A percentile compares a stretch with the other conserved stretches of the same genome.
Conservation (phyloP, 108 stramenopile species). For the Parietichytrium sp. region DNA sequence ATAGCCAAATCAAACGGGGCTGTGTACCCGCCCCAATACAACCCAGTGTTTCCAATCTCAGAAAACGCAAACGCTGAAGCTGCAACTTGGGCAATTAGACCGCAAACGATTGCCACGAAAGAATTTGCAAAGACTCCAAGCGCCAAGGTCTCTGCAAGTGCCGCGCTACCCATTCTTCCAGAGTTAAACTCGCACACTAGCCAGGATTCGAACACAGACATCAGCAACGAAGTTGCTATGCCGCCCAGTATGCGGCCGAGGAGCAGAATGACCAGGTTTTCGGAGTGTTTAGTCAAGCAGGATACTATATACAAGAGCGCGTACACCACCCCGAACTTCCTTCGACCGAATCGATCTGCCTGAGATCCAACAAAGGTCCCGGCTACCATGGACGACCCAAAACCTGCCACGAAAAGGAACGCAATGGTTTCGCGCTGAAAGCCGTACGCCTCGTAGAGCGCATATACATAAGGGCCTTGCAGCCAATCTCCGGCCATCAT, state of each 20-base stretch:
- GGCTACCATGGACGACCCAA: slow-evolving; percentile 81
- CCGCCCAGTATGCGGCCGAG: slow-evolving; percentile 86
- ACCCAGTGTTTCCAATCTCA: too few species aligned
- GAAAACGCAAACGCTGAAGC: too few species aligned
- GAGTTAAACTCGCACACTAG: slow-evolving; percentile 86
- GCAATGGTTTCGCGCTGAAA: slow-evolving; percentile 75
- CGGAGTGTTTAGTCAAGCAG: slow-evolving; percentile 79
- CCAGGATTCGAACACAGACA: slow-evolving; percentile 86
- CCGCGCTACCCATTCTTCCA: slow-evolving; percentile 78
- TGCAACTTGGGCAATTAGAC: slow-evolving; percentile 84
- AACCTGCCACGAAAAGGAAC: slow-evolving; percentile 94
- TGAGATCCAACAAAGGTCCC: slow-evolving; percentile 88
- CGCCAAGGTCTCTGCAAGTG: slow-evolving; percentile 81
- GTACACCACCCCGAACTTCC: slow-evolving; percentile 81
- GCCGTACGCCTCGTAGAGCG: slow-evolving; percentile 86
- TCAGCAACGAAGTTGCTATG: slow-evolving; percentile 73
- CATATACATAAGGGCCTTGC: slow-evolving; percentile 97
- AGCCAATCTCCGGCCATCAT: slow-evolving; percentile 98
- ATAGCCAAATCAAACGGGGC: slow-evolving; percentile 94
- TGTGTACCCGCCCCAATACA: slow-evolving; percentile 83
- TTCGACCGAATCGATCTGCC: slow-evolving; percentile 88
- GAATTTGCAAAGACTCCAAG: slow-evolving; percentile 84
- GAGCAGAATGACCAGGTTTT: slow-evolving; percentile 69
- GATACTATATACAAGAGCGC: slow-evolving; percentile 87
- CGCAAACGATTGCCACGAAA: slow-evolving; percentile 85